Evolutionary conservation across 2,329 filamentous ascomycete genomes (phyloP), one percentile per base, ranked within the genome.

Genomic region (Achaetomium macrosporum): DNA sequence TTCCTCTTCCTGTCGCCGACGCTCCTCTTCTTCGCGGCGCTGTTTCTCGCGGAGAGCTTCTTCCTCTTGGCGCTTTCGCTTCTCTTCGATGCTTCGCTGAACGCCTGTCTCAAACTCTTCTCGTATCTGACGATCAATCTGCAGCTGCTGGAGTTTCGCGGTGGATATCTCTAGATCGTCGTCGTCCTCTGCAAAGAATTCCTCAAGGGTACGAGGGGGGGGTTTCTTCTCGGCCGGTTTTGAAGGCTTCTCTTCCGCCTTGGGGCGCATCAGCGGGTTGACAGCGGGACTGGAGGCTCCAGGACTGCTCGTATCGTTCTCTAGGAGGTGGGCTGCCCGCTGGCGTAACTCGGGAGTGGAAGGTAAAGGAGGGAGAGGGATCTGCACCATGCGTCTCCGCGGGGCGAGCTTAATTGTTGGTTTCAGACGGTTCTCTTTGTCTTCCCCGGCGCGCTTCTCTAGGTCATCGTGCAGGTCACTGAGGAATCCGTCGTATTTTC

Each of bases 1-100:
- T 40, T 60, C 58, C 43, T 63, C 63, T 20, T 66, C 59, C 16
- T 59, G 43, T 1, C 56, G 55, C 1, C 59, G 54, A 16, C 55
- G 56, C 10, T 59, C 61, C 19, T 59, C 61, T 46, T 65, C 62
- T 25, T 54, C 35, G 1, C 59, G 55, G 17, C 55, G 57, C 13
- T 59, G 57, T 30, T 59, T 59, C 49, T 65, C 48, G 25, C 42
- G 53, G 9, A 42, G 49, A 4, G 51, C 55, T 42, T 58, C 46
- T 15, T 55, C 52, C 17, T 53, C 43, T 33, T 57, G 36, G 13
- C 55, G 54, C 17, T 47, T 46, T 9, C 47, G 43, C 50, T 56
- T 47, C 42, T 60, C 57, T 30, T 58, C 51, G 2, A 36, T 36
- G 10, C 50, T 36, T 15, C 54, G 57, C 15, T 25, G 49, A 30